A percentile compares a stretch with the other conserved stretches of the same genome.
Evolutionary conservation across 495 filamentous ascomycete genomes (phyloP).

Genomic region (Hypomontagnella monticulosa): DNA sequence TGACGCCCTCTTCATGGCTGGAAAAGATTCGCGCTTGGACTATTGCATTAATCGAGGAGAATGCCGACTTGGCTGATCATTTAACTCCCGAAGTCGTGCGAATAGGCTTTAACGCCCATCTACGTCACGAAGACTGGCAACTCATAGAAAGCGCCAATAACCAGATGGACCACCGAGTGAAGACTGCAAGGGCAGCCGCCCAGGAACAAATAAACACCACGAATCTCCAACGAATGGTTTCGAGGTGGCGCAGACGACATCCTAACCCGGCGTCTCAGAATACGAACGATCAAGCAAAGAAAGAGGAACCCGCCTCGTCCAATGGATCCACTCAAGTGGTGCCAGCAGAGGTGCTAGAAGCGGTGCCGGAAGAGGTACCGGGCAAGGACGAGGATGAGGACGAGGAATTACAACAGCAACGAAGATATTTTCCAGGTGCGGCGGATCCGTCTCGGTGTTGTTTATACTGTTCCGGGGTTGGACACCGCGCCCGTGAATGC

Average conservation of each 20-base stretch:
- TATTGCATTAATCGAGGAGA: slow-evolving; percentile 23
- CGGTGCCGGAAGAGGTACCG: too few species aligned
- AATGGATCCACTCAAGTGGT: not conserved
- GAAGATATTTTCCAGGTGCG: slow-evolving; percentile 52
- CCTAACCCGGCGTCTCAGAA: too few species aligned
- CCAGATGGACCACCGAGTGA: not conserved
- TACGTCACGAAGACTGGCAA: slow-evolving; percentile 10
- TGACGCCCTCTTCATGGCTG: slow-evolving; percentile 1
- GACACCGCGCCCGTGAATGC: slow-evolving; percentile 47
- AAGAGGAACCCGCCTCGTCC: too few species aligned
- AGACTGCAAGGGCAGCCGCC: slow-evolving; percentile 10
- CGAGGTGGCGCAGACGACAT: too few species aligned
- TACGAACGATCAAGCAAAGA: too few species aligned
- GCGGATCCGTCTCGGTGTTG: slow-evolving; percentile 46
- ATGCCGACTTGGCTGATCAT: slow-evolving; percentile 7
- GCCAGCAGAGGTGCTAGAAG: not conserved
- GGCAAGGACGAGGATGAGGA: slow-evolving; percentile 7
- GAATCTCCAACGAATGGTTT: not conserved
- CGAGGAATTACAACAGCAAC: slow-evolving; percentile 42
- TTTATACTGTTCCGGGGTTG: slow-evolving; percentile 49
- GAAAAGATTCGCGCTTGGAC: slow-evolving; percentile 16
- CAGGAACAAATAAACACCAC: slow-evolving; percentile 16
- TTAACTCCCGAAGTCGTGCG: slow-evolving; percentile 31
- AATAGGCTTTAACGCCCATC: slow-evolving; percentile 22
- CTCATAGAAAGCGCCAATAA: slow-evolving; percentile 32